Evolutionary conservation across 768 basidiomycete genomes (phyloP).

Genomic region (Ramaria rubella): DNA sequence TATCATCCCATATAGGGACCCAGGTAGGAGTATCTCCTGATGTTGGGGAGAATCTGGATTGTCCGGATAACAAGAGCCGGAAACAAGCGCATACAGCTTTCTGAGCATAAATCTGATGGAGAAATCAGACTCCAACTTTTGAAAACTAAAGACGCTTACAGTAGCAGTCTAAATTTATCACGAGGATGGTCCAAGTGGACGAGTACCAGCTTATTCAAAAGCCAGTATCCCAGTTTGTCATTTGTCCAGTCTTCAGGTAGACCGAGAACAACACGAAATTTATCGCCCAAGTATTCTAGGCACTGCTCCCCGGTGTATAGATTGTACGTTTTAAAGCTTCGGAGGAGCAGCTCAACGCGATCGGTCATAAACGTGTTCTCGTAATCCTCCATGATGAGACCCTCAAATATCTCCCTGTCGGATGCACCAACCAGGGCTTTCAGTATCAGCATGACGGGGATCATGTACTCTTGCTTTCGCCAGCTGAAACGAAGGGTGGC

Average conservation of each 20-base stretch:
- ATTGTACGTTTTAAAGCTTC: slow-evolving; percentile 91
- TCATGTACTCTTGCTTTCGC: slow-evolving; percentile 97
- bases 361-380: slow-evolving; percentile 97
- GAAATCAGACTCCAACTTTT: slow-evolving; percentile 10
- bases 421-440: slow-evolving; percentile 88
- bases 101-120: slow-evolving; percentile 85
- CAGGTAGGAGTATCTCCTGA: slow-evolving; percentile 94
- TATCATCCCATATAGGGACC: slow-evolving; percentile 90
- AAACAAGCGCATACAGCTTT: slow-evolving; percentile 88
- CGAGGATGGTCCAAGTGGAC: slow-evolving; percentile 83
- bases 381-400: slow-evolving; percentile 94
- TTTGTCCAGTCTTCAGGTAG: slow-evolving; percentile 94
- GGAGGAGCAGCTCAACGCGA: slow-evolving; percentile 86
- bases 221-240: slow-evolving; percentile 68
- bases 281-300: slow-evolving; percentile 91
- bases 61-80: slow-evolving; percentile 83
- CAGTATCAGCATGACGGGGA: slow-evolving; percentile 93
- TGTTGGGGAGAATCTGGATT: slow-evolving; percentile 99
- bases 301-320: slow-evolving; percentile 86
- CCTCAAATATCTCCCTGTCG: slow-evolving; percentile 95
- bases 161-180: slow-evolving; percentile 91
- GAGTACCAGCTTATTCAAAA: slow-evolving; percentile 79
- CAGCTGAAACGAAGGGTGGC: slow-evolving; percentile 96
- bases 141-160: slow-evolving; percentile 49
- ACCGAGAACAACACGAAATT: slow-evolving; percentile 87